phyloP scores from a whole-genome alignment of 495 filamentous ascomycete genomes.

The Viridothelium virens region DNA sequence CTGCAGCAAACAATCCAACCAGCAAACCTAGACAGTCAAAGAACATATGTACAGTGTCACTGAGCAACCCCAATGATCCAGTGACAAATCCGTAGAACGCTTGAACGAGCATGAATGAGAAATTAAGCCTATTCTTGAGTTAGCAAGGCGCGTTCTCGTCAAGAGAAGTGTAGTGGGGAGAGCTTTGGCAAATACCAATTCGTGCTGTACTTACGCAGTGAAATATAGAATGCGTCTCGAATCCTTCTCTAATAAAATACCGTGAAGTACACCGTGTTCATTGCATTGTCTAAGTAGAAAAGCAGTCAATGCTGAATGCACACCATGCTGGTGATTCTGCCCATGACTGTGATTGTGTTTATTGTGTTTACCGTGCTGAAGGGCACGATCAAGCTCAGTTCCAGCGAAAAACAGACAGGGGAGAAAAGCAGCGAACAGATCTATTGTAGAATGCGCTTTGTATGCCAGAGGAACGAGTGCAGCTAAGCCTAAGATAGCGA shows the following conservation, averaged over 20 bases:
- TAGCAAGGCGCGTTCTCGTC: neutral
- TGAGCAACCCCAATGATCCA: slow-evolving; percentile 86
- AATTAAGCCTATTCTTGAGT: slow-evolving; percentile 62
- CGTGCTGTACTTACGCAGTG: slow-evolving; percentile 53
- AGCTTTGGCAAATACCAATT: slow-evolving; percentile 5
- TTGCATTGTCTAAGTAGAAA: slow-evolving; percentile 57
- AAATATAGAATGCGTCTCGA: slow-evolving; percentile 97
- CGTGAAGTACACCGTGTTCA: slow-evolving; percentile 67
- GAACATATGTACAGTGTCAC: slow-evolving; percentile 99
- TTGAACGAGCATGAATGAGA: slow-evolving; percentile 90
- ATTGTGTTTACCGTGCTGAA: neutral
- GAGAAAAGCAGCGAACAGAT: slow-evolving; percentile 2
- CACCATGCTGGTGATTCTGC: slow-evolving; percentile 40
- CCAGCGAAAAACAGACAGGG: neutral
- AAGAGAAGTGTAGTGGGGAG: neutral
- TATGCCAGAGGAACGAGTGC: slow-evolving; percentile 11
- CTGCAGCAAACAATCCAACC: slow-evolving; percentile 86
- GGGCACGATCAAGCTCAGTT: neutral
- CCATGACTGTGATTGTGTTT: slow-evolving; percentile 29
- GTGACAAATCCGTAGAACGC: slow-evolving; percentile 88
- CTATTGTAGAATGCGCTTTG: neutral
- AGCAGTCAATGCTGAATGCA: slow-evolving; percentile 53
- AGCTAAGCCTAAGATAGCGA: neutral
- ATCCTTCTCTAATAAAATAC: slow-evolving; percentile 84
- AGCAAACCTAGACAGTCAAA: slow-evolving; percentile 93